Conservation (phyloP, 2,329 filamentous ascomycete genomes). For the Thelonectria blattea region DNA sequence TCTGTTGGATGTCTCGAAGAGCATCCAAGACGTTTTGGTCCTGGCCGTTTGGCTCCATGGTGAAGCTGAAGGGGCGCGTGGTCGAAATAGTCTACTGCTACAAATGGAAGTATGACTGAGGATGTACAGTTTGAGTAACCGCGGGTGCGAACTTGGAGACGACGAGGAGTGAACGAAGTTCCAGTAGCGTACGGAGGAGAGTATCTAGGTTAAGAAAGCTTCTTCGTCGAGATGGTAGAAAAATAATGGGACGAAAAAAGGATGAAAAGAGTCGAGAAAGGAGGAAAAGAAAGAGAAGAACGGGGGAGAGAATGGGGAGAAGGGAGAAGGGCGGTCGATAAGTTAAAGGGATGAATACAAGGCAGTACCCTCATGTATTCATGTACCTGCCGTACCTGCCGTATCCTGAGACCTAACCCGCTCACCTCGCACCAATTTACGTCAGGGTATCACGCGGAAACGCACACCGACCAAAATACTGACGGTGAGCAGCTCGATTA, state of each 20-base stretch:
- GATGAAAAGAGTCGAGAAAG: not conserved
- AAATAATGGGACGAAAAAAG: conserved; percentile 1
- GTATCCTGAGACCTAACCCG: conserved; percentile 1
- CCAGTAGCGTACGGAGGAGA: not conserved
- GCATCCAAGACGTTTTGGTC: conserved; percentile 36
- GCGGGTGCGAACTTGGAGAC: too few species aligned
- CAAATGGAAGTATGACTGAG: too few species aligned
- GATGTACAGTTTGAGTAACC: too few species aligned
- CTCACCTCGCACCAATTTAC: conserved; percentile 12
- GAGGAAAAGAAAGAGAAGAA: conserved; percentile 9
- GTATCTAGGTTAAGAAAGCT: too few species aligned
- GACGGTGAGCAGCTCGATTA: conserved; percentile 12
- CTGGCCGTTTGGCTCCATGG: conserved; percentile 35
- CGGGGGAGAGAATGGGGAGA: not conserved
- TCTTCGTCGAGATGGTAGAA: too few species aligned
- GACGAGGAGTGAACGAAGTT: not conserved
- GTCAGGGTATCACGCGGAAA: conserved; percentile 19
- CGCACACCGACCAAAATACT: conserved; percentile 17
- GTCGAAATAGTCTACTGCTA: not conserved
- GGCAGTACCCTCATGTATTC: conserved; percentile 28
- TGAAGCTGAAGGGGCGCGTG: not conserved
- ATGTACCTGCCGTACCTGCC: not conserved
- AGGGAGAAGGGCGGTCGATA: conserved; percentile 25
- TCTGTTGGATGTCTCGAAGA: conserved; percentile 50
- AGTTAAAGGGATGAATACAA: conserved; percentile 29